Base-by-base conservation (phyloP, 805 yeast genomes). In the Jamesozyma piceae region DNA sequence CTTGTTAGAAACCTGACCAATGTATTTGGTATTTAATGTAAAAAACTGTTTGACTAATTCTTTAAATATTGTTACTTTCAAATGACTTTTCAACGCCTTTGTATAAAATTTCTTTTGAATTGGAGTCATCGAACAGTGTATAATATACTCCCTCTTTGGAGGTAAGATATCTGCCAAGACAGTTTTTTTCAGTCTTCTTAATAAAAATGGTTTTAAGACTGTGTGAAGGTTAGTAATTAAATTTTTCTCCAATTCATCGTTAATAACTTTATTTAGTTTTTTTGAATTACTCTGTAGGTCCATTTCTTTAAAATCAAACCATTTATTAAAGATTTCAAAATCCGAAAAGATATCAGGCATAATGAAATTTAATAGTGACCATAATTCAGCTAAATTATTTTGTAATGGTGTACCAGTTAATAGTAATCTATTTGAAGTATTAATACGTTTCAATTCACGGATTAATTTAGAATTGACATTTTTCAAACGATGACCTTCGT, bases 351-450 rank as follows among this genome's bases (percentile, higher is more conserved):
- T 83, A 53, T 88, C 96, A 0, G 98, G 98, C 40, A 90, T 67
- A 29, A 92, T 81, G 57, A 90, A 90, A 58, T 92, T 92, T 42
- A 90, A 68, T 44, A 92, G 66, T 0, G 96, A 82, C 97, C 97
- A 90, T 31, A 92, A 65, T 63, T 92, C 97, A 41, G 82, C 75
- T 44, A 90, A 66, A 55, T 89, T 90, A 59, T 90, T 90, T 60
- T 90, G 98, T 41, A 90, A 67, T 0, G 98, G 97, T 0, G 98
- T 90, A n/a, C 98, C 98, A 0, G 98, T 90, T 13, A 90, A 65
- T 22, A 90, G 66, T 37, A 90, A 66, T 47, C 96, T 68, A 56
- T 90, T 90, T 1, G 77, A 69, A 1, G 82, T 79, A 19, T 66
- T 62, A 31, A 86, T 70, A 48, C 71, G 72, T 54, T 86, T 89